Base-by-base conservation (phyloP, 2,329 filamentous ascomycete species). In the Hypocrella siamensis region DNA sequence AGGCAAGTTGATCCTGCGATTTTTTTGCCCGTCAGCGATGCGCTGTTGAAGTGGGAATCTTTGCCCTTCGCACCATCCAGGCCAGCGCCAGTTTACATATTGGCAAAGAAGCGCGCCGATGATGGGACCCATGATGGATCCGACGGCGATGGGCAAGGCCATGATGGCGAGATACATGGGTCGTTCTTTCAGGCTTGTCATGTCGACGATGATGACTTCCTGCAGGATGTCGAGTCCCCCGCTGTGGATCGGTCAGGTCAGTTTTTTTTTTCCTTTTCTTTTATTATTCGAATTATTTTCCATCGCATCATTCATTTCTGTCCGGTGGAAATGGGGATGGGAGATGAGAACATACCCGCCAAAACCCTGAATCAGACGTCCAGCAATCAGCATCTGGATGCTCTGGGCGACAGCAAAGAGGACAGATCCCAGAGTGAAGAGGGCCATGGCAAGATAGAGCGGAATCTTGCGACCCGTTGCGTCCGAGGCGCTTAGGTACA, bases 361-460 rank as follows among this genome's bases (percentile, higher is more conserved):
- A 0, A 47, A 32, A 3, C 52, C 53, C 33, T 57, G 51, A 2
- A 56, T 26, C 2, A 45, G 34, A 3, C 54, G 49, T 11, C 52
- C 52, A 14, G 37, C 29, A 17, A 56, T 46, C 8, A 56, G 17
- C 15, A 46, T 35, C 17, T 31, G 31, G 38, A 53, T 51, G 38
- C 34, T 39, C 4, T 38, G 34, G 1, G 52, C 54, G 7, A 48
- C 22, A 10, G 51, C 56, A 32, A 52, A 52, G 17, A 58, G 27
- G 19, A 61, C 39, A 9, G 51, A 64, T 26, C 61, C 63, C 12
- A 57, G 51, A 22, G 41, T 32, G 41, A 60, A 58, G 6, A 59
- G 34, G 15, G 46, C 27, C 6, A 43, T 40, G 22, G 44, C 41
- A n/a, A 43, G 34, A 31, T 52, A 49, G 26, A 57, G 34, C 3